Conservation (phyloP, 495 filamentous ascomycete genomes). For the Trichoderma parareesei region DNA sequence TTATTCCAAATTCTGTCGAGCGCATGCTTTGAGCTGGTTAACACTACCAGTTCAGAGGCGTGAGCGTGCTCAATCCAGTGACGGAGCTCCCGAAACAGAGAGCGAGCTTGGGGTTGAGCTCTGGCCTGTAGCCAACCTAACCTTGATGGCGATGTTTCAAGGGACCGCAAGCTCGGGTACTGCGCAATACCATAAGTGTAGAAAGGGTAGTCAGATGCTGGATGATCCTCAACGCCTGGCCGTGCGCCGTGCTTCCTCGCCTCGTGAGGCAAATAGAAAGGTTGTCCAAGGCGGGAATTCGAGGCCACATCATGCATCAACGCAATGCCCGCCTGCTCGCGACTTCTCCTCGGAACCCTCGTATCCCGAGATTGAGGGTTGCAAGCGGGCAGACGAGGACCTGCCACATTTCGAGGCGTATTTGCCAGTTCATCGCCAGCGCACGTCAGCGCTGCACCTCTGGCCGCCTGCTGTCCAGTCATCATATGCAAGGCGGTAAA, state of each 20-base stretch:
- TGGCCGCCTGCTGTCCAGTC: not conserved
- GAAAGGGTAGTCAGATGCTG: no score
- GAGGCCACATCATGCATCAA: not conserved
- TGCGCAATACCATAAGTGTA: not conserved
- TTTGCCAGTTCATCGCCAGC: constrained; percentile 8
- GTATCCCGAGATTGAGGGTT: constrained; percentile 1
- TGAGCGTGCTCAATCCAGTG: not conserved
- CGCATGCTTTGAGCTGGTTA: not conserved
- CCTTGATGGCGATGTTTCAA: not conserved
- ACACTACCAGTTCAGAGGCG: not conserved
- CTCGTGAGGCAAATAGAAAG: not conserved
- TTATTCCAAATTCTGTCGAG: no score
- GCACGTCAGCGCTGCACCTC: constrained; percentile 8
- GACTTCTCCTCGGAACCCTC: not conserved
- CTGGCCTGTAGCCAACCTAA: not conserved
- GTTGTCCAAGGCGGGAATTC: not conserved
- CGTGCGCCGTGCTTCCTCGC: not conserved
- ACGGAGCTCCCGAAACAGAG: not conserved
- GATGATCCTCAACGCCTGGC: no score
- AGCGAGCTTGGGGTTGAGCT: not conserved
- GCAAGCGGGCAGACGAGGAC: not conserved
- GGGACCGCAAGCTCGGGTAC: not conserved
- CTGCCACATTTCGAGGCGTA: constrained; percentile 8
- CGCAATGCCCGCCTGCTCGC: not conserved
- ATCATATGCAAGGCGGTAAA: constrained; percentile 5